Evolutionary conservation across 2,329 filamentous ascomycete species (phyloP).

Genomic region (Colletotrichum melonis): DNA sequence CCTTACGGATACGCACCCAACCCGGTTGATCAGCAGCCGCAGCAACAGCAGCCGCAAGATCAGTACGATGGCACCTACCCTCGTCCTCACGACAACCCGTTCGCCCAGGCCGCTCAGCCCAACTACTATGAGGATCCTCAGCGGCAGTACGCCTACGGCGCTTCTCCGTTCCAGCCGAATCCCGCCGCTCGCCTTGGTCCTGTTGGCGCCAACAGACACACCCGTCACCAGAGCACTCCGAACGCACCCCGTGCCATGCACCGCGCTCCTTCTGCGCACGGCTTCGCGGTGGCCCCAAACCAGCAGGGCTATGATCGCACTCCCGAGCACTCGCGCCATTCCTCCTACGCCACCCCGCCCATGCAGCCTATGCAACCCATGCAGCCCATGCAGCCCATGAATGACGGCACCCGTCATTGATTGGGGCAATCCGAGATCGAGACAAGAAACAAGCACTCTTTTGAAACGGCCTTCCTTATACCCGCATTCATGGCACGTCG

Average conservation of each 20-base stretch:
- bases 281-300: slow-evolving; percentile 31
- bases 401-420: slow-evolving; percentile 29
- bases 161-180: slow-evolving; percentile 26
- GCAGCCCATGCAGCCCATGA: slow-evolving; percentile 26
- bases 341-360: slow-evolving; percentile 18
- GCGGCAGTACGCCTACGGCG: slow-evolving; percentile 35
- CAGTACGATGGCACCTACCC: slow-evolving; percentile 37
- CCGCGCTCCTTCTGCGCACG: slow-evolving; percentile 31
- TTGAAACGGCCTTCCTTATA: slow-evolving; percentile 33
- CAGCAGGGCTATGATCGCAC: slow-evolving; percentile 33
- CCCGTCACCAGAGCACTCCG: slow-evolving; percentile 46
- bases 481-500: slow-evolving; percentile 23
- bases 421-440: slow-evolving; percentile 20
- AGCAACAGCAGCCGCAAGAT: slow-evolving; percentile 22
- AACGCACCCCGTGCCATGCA: slow-evolving; percentile 35
- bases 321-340: slow-evolving; percentile 24
- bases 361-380: slow-evolving; percentile 27
- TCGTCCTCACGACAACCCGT: slow-evolving; percentile 32
- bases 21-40: slow-evolving; percentile 29
- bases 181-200: slow-evolving; percentile 15
- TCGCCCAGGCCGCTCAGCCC: slow-evolving; percentile 27
- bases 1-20: slow-evolving; percentile 29
- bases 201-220: slow-evolving; percentile 38
- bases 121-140: slow-evolving; percentile 40
- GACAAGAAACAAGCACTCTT: slow-evolving; percentile 19